Evolutionary conservation across 768 basidiomycete genomes (phyloP).

Genomic region (Tulasnella sp.): DNA sequence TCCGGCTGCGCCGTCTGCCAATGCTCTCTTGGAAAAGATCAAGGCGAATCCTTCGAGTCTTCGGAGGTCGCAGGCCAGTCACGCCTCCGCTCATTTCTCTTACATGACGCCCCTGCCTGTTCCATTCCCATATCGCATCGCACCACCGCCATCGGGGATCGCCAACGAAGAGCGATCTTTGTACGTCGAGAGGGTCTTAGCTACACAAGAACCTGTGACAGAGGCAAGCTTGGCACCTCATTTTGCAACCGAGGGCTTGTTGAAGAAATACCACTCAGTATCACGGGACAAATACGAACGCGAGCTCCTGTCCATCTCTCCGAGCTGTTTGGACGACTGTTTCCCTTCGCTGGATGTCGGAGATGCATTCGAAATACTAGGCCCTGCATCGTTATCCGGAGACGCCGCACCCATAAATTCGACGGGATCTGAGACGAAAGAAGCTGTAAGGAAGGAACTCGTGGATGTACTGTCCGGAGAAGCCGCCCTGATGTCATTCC

Average conservation of each 20-base stretch:
- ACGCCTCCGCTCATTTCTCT: slow-evolving; percentile 55
- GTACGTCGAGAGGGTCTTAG: slow-evolving; percentile 64
- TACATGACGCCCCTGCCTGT: slow-evolving; percentile 73
- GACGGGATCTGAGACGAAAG: slow-evolving; percentile 20
- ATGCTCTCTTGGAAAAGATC: slow-evolving; percentile 42
- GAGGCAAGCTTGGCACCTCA: slow-evolving; percentile 23
- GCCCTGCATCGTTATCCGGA: slow-evolving; percentile 39
- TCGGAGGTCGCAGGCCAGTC: slow-evolving; percentile 53
- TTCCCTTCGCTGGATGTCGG: slow-evolving; percentile 81
- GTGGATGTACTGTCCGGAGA: slow-evolving; percentile 74
- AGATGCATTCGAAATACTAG: slow-evolving; percentile 61
- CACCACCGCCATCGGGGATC: slow-evolving; percentile 33
- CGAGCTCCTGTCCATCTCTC: slow-evolving; percentile 59
- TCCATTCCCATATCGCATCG: slow-evolving; percentile 71
- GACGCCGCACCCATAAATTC: slow-evolving; percentile 24
- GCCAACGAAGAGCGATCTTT: slow-evolving; percentile 1
- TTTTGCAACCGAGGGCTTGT: slow-evolving; percentile 22
- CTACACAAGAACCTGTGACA: slow-evolving; percentile 47
- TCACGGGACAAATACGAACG: slow-evolving; percentile 39
- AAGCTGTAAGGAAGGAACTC: slow-evolving; percentile 51
- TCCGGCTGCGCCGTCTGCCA: slow-evolving; percentile 38
- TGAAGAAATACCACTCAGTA: slow-evolving; percentile 41
- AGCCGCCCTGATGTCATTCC: slow-evolving; percentile 47
- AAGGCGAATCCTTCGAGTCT: slow-evolving; percentile 49
- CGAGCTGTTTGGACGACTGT: slow-evolving; percentile 56